phyloP scores from a whole-genome alignment of 768 basidiomycete species.

The Suillus spraguei region DNA sequence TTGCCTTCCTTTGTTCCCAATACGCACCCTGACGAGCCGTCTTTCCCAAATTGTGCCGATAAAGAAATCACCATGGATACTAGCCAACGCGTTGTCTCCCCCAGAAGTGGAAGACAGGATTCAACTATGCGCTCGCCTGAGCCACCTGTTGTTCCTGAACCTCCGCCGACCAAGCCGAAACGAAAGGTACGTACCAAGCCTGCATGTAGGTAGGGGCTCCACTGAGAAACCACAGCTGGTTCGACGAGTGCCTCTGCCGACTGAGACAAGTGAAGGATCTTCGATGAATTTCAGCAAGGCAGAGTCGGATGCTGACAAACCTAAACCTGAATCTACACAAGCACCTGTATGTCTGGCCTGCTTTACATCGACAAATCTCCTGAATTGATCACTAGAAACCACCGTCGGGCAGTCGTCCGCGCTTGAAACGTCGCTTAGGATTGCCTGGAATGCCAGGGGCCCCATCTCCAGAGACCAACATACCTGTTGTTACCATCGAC shows the following conservation, averaged over 20 bases:
- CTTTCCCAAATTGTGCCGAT: constrained; percentile 29
- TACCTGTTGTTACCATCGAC: constrained; percentile 21
- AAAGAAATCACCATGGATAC: constrained; percentile 8
- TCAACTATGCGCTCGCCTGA: constrained; percentile 20
- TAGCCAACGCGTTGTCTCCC: constrained; percentile 14
- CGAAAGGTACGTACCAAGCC: constrained; percentile 32
- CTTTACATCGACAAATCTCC: too few relatives aligned
- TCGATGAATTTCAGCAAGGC: background rate
- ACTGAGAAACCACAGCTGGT: constrained; percentile 1
- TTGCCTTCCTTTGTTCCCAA: constrained; percentile 56
- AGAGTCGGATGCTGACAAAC: constrained; percentile 12
- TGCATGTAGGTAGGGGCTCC: background rate
- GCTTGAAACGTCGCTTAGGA: constrained; percentile 53
- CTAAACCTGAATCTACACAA: constrained; percentile 18
- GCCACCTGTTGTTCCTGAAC: constrained; percentile 19
- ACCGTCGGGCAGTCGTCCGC: constrained; percentile 40
- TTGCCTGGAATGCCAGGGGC: constrained; percentile 34
- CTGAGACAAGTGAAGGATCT: background rate
- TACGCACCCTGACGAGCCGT: constrained; percentile 53
- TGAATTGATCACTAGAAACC: constrained; percentile 36
- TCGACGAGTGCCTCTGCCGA: constrained; percentile 4
- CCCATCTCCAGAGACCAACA: constrained; percentile 22
- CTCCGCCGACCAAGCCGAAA: constrained; percentile 28
- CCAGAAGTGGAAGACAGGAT: constrained; percentile 18
- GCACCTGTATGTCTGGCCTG: constrained; percentile 26